Base-by-base conservation (phyloP, 352 stramenopile genomes). In the Peronospora belbahrii region DNA sequence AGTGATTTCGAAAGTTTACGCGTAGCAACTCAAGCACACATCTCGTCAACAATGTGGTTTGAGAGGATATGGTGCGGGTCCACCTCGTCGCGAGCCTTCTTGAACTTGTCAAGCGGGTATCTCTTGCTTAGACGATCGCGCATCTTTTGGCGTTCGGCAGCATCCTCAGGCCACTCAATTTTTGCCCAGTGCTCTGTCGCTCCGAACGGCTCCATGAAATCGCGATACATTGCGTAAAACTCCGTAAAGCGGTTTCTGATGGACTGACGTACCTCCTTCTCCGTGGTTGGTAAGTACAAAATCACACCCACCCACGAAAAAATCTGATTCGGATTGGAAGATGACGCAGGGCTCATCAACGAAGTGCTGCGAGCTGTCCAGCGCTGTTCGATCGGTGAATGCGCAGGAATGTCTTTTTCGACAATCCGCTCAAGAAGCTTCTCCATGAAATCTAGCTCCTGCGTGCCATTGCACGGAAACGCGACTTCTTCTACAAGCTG, bases 241-340 rank as follows among this genome's bases (percentile, higher is more conserved):
- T 88, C 64, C 43, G 87, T 68, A 52, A 99, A 99, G 18, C 77
- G 65, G 19, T 92, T 52, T 20, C 83, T 95, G 41, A 98, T 97
- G 2, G 83, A 77, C 18, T 53, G 25, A 14, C 75, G 74, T 24
- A 59, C 52, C 28, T 62, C 57, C 24, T 64, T 63, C 27, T 90
- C 67, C 11, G 85, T 67, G 36, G 94, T 80, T 33, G 76, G 64
- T 15, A 99, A 66, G 63, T 97, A 99, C 67, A 98, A 80, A 38
- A 99, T 99, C 35, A 99, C 88, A 43, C 96, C 96, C 22, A 99
- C 94, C 96, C 96, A 99, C 22, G 79, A 97, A 52, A 94, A 94
- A 9, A 95, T 43, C 46, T 87, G 75, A 8, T 62, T 44, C 0
- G 66, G 49, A 37, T 90, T 83, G n/a, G 56, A 55, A 19, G 83